Evolutionary conservation across 768 basidiomycete genomes (phyloP), one percentile per base, ranked within the genome.

Genomic region (Lentinula raphanica): DNA sequence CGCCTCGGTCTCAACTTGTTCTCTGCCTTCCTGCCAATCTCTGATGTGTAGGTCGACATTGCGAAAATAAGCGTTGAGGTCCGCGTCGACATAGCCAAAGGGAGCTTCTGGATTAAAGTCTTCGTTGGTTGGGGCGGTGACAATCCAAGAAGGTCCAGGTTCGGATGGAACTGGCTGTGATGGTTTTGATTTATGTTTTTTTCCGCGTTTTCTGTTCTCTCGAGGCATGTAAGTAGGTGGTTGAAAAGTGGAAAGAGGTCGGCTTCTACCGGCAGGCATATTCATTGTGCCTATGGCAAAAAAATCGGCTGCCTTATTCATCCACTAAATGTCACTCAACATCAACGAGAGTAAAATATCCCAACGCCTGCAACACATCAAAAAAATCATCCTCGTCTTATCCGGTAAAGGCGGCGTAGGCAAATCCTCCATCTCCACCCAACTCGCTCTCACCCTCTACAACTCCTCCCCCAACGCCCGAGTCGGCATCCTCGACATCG

Each of bases 401-500:
- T 92, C 94, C 0, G 97, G 97, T 7, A 99, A 99, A 72, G 97
- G 97, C 32, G 97, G 96, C 35, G 97, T 98, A 40, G 97, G 97
- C 57, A 99, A 99, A 74, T 98, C 95, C n/a, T 96, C 94, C 1
- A 88, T 98, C 23, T 86, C 93, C 2, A 84, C 88, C 6, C 97
- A 98, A 65, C 81, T 98, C 29, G 95, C 97, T 0, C 82, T 98
- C 50, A 91, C 86, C 60, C 84, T 99, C 7, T 84, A 90, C 73
- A 76, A 79, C 1, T 86, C 82, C 23, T 80, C 85, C 2, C 84
- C 87, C 5, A 80, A 72, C 35, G 80, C 82, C 4, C 84, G 83
- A 59, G 89, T 94, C 25, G 93, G 92, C n/a, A 85, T 98, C 45
- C 82, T 98, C 45, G 95, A 97, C 72, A 83, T 95, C 56, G 94